phyloP scores from a whole-genome alignment of 768 basidiomycete genomes.

The Mycena kentingensis region DNA sequence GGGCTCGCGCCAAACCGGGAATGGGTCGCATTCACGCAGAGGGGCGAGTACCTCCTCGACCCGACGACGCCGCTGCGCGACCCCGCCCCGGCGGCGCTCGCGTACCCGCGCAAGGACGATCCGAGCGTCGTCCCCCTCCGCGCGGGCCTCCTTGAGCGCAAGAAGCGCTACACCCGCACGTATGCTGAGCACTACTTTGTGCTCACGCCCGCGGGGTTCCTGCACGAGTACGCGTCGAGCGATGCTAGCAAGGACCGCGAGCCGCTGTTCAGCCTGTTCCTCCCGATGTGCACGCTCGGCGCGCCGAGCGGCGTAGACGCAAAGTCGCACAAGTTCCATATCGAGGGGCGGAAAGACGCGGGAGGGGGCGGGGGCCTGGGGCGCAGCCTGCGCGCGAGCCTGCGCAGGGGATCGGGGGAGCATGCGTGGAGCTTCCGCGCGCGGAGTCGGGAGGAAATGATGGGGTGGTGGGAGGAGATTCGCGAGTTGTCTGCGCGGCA shows the following conservation, averaged over 20 bases:
- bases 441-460: constrained; percentile 92
- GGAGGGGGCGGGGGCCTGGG: constrained; percentile 62
- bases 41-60: constrained; percentile 92
- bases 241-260: constrained; percentile 62
- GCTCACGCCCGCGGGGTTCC: constrained; percentile 92
- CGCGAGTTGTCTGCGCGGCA: constrained; percentile 92
- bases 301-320: constrained; percentile 72
- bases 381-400: constrained; percentile 33
- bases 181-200: constrained; percentile 89
- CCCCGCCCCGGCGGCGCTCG: constrained; percentile 67
- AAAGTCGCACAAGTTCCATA: constrained; percentile 92
- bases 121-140: constrained; percentile 84
- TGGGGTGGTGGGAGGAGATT: constrained; percentile 99
- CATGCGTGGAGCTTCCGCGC: constrained; percentile 90
- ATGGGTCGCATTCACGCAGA: constrained; percentile 93
- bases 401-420: constrained; percentile 39
- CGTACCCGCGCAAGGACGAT: constrained; percentile 91
- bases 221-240: constrained; percentile 85
- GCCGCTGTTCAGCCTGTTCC: constrained; percentile 86
- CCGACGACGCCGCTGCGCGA: constrained; percentile 94
- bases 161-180: constrained; percentile 89
- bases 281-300: constrained; percentile 94
- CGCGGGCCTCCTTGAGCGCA: constrained; percentile 88
- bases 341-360: constrained; percentile 88
- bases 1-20: constrained; percentile 84